Evolutionary conservation across 257 asterid species (phyloP).

Genomic region (Solanum sitiens): DNA sequence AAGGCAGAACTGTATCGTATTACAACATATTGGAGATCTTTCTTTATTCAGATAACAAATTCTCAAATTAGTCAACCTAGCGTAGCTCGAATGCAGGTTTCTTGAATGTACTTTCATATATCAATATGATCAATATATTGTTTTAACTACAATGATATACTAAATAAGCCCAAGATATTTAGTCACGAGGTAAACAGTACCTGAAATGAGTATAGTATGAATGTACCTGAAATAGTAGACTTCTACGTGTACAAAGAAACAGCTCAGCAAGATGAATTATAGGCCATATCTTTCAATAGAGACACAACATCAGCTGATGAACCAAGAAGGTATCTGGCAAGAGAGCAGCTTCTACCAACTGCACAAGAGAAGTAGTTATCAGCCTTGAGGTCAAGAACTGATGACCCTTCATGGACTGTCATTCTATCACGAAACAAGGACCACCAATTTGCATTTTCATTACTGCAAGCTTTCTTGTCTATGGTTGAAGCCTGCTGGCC

Average conservation of each 20-base stretch:
- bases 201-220: not conserved
- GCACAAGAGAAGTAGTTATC: conserved; percentile 92
- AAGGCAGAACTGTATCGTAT: not conserved
- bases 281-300: conserved; percentile 42
- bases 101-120: not conserved
- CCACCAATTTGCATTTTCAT: conserved; percentile 49
- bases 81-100: not conserved
- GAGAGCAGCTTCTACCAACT: conserved; percentile 65
- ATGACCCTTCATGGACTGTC: conserved; percentile 73
- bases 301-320: conserved; percentile 71
- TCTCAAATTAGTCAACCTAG: not conserved
- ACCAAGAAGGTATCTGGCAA: conserved; percentile 66
- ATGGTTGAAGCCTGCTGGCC: conserved; percentile 18
- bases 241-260: not conserved
- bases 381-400: conserved; percentile 78
- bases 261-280: not conserved
- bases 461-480: conserved; percentile 28
- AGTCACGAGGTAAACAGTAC: not conserved
- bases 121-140: not conserved
- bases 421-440: conserved; percentile 42
- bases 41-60: not conserved
- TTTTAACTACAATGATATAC: not conserved
- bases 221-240: not conserved
- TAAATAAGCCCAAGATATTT: not conserved
- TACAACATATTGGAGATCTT: not conserved